Evolutionary conservation across 1,284 basidiomycete species (phyloP).

Genomic region (Hemileia vastatrix): DNA sequence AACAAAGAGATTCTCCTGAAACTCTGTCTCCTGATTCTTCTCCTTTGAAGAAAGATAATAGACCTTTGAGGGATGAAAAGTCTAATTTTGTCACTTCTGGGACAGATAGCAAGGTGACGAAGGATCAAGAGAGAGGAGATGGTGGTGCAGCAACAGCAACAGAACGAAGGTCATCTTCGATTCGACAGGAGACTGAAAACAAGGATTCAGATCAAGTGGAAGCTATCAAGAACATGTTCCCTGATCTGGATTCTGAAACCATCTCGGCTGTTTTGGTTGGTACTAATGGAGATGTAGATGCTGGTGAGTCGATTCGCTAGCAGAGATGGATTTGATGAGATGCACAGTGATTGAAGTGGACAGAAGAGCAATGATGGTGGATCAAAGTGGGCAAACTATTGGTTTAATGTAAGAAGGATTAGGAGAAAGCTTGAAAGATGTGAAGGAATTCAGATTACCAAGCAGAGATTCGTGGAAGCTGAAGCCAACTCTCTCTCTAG

Average conservation of each 20-base stretch:
- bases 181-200: neutral
- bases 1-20: too few relatives aligned
- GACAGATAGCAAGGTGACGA: neutral
- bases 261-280: constrained; percentile 33
- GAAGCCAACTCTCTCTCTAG: too few relatives aligned
- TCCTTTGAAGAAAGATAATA: too few relatives aligned
- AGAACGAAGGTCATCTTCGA: too few relatives aligned
- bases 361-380: too few relatives aligned
- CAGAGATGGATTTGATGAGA: neutral
- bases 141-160: neutral
- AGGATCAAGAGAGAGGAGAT: neutral
- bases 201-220: constrained; percentile 25
- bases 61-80: neutral
- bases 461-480: too few relatives aligned
- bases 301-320: constrained; percentile 17
- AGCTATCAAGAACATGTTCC: constrained; percentile 35
- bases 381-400: too few relatives aligned
- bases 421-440: too few relatives aligned
- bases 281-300: constrained; percentile 31
- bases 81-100: neutral
- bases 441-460: too few relatives aligned
- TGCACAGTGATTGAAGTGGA: too few relatives aligned
- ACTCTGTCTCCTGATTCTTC: too few relatives aligned
- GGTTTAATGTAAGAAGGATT: too few relatives aligned
- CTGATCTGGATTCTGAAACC: constrained; percentile 33